Conservation (phyloP, 1,284 basidiomycete species). For the Mixia osmundae region DNA sequence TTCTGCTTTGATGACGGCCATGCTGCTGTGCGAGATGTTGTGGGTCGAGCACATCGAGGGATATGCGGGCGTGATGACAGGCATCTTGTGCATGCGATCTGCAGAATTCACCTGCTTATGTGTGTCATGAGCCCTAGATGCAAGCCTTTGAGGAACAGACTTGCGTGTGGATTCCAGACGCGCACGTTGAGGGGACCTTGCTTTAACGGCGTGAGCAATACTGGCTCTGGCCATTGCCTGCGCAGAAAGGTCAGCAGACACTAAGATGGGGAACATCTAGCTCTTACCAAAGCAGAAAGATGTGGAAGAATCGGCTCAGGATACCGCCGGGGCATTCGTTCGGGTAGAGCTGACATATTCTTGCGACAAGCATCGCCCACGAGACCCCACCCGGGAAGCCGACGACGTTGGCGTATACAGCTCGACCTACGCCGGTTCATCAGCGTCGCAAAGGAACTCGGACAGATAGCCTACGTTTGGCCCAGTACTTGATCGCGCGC, state of each 20-base stretch:
- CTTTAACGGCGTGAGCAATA: conserved; percentile 85
- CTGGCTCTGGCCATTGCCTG: conserved; percentile 94
- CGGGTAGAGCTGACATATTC: conserved; percentile 96
- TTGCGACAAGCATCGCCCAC: conserved; percentile 93
- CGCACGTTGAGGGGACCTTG: conserved; percentile 69
- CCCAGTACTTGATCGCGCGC: conserved; percentile 94
- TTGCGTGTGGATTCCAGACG: conserved; percentile 92
- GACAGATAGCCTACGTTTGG: conserved; percentile 43
- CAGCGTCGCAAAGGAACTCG: conserved; percentile 5
- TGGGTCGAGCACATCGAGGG: conserved; percentile 99
- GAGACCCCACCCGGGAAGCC: conserved; percentile 96
- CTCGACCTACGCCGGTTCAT: conserved; percentile 36
- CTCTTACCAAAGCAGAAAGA: conserved; percentile 13
- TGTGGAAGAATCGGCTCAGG: conserved; percentile 40
- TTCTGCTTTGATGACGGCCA: conserved; percentile 89
- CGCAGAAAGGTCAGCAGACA: not conserved
- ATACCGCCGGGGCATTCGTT: conserved; percentile 84
- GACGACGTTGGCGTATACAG: conserved; percentile 94
- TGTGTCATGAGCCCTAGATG: too few relatives aligned
- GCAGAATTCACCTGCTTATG: conserved; percentile 53
- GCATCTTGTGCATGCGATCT: conserved; percentile 89
- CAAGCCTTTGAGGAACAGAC: conserved; percentile 8
- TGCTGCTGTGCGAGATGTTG: conserved; percentile 85
- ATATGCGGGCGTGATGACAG: conserved; percentile 99
- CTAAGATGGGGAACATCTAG: not conserved